Conservation (phyloP, 495 filamentous ascomycete genomes). For the Hyphodiscus hymeniophilus region DNA sequence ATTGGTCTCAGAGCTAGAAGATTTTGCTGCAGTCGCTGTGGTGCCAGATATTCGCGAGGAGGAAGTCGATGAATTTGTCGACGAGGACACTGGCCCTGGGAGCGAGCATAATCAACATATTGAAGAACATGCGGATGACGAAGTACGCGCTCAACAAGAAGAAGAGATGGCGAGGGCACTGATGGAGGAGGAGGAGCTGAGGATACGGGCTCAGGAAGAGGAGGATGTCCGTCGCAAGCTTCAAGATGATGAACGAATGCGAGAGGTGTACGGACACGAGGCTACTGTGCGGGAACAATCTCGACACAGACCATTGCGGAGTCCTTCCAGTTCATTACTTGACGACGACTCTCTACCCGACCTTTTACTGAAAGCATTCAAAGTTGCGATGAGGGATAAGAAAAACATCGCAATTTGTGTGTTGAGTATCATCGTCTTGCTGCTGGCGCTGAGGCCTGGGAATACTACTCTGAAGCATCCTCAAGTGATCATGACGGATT, state of each 20-base stretch:
- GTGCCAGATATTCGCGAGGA: slow-evolving; percentile 9
- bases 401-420: slow-evolving; percentile 62
- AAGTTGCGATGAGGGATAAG: slow-evolving; percentile 56
- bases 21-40: slow-evolving; percentile 27
- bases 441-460: slow-evolving; percentile 32
- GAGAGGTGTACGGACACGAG: slow-evolving; percentile 41
- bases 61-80: slow-evolving; percentile 26
- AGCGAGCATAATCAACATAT: slow-evolving; percentile 10
- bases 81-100: slow-evolving; percentile 22
- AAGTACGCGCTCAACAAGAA: slow-evolving; percentile 3
- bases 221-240: slow-evolving; percentile 25
- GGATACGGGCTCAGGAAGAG: slow-evolving; percentile 19
- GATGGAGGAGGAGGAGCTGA: slow-evolving; percentile 8
- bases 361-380: slow-evolving; percentile 60
- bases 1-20: slow-evolving; percentile 36
- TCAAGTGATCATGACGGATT: no score
- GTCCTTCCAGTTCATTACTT: slow-evolving; percentile 10
- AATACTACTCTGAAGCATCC: not conserved
- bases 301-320: slow-evolving; percentile 24
- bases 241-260: slow-evolving; percentile 40
- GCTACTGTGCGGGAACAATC: slow-evolving; percentile 8
- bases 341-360: slow-evolving; percentile 39
- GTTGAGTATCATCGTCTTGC: slow-evolving; percentile 49
- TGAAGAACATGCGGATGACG: slow-evolving; percentile 4
- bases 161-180: slow-evolving; percentile 1